A percentile compares a stretch with the other conserved stretches of the same genome.
Conservation (phyloP, 345 rosid species). For the Toxicodendron radicans region DNA sequence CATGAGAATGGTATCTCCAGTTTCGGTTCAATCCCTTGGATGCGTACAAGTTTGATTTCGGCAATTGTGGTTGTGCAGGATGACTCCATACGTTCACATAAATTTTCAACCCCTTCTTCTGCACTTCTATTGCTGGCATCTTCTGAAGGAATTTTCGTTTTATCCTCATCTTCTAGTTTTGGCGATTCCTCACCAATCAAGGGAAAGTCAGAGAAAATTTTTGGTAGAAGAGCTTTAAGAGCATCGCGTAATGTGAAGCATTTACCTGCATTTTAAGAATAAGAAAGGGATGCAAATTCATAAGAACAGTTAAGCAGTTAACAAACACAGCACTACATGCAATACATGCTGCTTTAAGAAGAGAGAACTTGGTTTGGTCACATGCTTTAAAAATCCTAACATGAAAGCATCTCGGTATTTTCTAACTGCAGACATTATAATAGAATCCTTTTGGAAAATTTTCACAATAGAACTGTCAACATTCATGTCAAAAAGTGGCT, state of each 20-base stretch:
- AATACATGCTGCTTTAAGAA: neutral
- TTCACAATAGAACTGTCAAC: too few relatives aligned
- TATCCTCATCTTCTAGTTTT: conserved; percentile 33
- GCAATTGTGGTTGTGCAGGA: conserved; percentile 19
- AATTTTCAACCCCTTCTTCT: conserved; percentile 29
- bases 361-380: neutral
- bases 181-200: conserved; percentile 23
- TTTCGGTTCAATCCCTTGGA: conserved; percentile 86
- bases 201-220: conserved; percentile 30
- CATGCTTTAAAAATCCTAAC: neutral
- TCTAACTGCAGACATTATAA: neutral
- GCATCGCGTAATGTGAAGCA: conserved; percentile 67
- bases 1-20: conserved; percentile 88
- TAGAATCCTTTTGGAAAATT: neutral
- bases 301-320: neutral
- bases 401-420: neutral
- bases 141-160: conserved; percentile 26
- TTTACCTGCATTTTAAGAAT: conserved; percentile 50
- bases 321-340: neutral
- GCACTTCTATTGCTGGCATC: conserved; percentile 23
- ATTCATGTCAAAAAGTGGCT: neutral
- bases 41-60: conserved; percentile 67
- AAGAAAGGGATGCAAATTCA: neutral
- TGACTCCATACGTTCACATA: conserved; percentile 17
- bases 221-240: conserved; percentile 61